Percentiles rank a stretch among this genome's conserved stretches.
Evolutionary conservation across 352 stramenopile species (phyloP).

Genomic region (Globisporangium rhizosaccharum): DNA sequence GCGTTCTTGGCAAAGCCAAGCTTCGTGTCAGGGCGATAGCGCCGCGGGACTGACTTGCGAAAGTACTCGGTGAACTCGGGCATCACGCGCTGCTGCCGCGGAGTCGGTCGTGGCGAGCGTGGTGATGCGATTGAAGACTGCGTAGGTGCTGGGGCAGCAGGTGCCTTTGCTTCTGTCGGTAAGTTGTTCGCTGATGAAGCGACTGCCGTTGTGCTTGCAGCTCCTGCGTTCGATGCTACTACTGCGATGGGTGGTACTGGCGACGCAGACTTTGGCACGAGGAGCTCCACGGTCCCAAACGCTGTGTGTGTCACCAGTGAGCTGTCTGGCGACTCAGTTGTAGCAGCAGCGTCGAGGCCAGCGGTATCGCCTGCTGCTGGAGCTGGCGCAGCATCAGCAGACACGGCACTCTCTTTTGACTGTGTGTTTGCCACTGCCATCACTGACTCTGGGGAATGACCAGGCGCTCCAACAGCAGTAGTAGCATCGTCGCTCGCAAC

Average conservation of each 20-base stretch:
- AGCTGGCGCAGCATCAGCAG: too few relatives aligned
- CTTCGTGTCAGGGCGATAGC: slow-evolving; percentile 40
- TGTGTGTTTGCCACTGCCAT: too few relatives aligned
- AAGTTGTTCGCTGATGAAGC: too few relatives aligned
- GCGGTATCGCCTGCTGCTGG: too few relatives aligned
- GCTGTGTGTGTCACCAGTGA: too few relatives aligned
- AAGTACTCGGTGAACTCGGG: slow-evolving; percentile 73
- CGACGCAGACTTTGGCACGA: slow-evolving; percentile 2
- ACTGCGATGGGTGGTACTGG: not conserved
- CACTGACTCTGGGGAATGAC: not conserved
- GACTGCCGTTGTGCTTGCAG: not conserved
- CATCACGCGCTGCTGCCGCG: slow-evolving; percentile 17
- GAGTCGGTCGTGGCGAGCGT: too few relatives aligned
- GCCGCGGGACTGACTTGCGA: slow-evolving; percentile 39
- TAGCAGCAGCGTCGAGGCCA: not conserved
- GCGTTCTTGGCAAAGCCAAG: slow-evolving; percentile 58
- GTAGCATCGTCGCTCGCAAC: too few relatives aligned
- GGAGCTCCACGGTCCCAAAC: not conserved
- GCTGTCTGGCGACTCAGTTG: not conserved
- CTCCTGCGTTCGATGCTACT: not conserved
- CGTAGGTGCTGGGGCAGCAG: too few relatives aligned
- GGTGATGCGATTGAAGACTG: too few relatives aligned
- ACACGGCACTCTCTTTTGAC: too few relatives aligned
- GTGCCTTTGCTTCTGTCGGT: too few relatives aligned
- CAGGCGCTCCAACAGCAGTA: too few relatives aligned